Base-by-base conservation (phyloP, 345 rosid species). In the Hibiscus trionum region DNA sequence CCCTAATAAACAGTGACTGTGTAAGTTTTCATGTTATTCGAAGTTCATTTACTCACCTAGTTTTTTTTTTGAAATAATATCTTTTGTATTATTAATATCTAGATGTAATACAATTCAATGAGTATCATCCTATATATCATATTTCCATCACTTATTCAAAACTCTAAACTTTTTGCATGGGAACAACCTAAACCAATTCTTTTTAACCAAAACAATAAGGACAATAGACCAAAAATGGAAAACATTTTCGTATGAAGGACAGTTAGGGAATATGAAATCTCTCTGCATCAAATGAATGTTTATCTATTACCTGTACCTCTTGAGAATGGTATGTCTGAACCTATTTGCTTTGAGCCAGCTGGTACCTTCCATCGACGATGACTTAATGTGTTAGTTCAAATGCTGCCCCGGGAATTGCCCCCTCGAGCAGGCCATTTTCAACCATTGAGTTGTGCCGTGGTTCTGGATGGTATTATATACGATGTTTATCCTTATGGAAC, bases 11-110 rank as follows among this genome's bases (percentile, higher is more conserved):
- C 0, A 21, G 24, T 21, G 24, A 21, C 1, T 0, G 24, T 21
- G 24, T 21, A 21, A 21, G 1, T 21, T 21, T 0, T 21, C 1
- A 21, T 21, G 24, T 21, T 21, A 21, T 21, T 1, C 24, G 24
- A 21, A 21, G 24, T 21, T 21, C 24, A 21, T 21, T 21, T 21
- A 21, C 24, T 0, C 24, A 21, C 24, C 24, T 21, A 21, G 24
- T n/a, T n/a, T n/a, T n/a, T n/a, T n/a, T n/a, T n/a, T 17, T 44
- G 55, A 71, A 11, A 56, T 58, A 35, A 19, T 49, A 10, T 21
- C 50, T 49, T 33, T 66, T 4, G 67, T 47, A 71, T 64, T 59
- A 72, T 72, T 60, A 57, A 61, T 39, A 75, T 58, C 68, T 62
- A 58, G 35, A 63, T 26, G 27, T 31, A 49, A 66, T 63, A 52